Evolutionary conservation across 257 asterid genomes (phyloP), one percentile per base, ranked within the genome.

Genomic region (Fraxinus quadrangulata): DNA sequence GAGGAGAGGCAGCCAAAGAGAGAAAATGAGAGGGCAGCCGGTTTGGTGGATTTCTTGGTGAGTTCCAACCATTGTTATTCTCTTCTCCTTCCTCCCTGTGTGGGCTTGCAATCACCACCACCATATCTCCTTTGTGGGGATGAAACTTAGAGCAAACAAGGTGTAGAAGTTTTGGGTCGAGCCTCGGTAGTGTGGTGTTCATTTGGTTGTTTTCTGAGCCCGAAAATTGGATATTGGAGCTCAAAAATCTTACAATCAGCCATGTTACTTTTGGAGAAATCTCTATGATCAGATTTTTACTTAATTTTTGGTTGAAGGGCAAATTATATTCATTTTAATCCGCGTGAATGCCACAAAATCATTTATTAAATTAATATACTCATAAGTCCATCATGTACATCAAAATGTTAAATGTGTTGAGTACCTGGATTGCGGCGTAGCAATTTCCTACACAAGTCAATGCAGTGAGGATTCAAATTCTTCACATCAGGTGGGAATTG

Each of bases 391-490:
- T 56, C 66, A 19, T 56, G 26, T n/a, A 56, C 26, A 56, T 56
- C 26, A 56, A 70, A 79, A 78, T 39, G 51, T 30, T 59, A 49
- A n/a, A 36, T 78, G 75, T 16, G 63, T 70, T 31, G 40, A 76
- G 51, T 82, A 92, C 98, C 97, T 86, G 98, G 97, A 84, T 88
- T 84, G 45, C 91, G 90, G 77, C 94, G 86, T 85, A 94, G 78
- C 86, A 94, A 84, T 81, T 90, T 94, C 75, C 75, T 82, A 71
- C 98, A 94, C 85, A 94, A 87, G 78, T 94, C 98, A 13, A 81
- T 83, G 88, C 96, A 89, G 81, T 79, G 84, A 13, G 84, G 86
- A 83, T 85, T 86, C 84, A 94, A 83, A 81, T 92, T 87, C 77
- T 83, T 87, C 30, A 86, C 86, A 77, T 88, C 91, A 2, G 87